Percentiles rank a stretch among this genome's conserved stretches.
Evolutionary conservation across 352 stramenopile species (phyloP).

Genomic region (Globisporangium spinosum): DNA sequence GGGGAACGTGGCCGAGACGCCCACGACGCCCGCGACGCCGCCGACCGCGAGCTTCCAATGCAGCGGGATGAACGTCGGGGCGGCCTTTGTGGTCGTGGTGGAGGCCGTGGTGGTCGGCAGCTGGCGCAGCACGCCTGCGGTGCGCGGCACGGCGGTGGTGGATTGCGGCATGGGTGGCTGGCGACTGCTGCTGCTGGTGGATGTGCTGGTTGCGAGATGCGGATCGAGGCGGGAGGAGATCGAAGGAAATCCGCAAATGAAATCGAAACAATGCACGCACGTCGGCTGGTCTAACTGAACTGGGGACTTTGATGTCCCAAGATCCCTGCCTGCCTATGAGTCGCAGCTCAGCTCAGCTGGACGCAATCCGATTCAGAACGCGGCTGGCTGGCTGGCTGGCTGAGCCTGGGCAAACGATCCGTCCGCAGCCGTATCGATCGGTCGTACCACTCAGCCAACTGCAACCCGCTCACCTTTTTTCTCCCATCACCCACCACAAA

Average conservation of each 20-base stretch:
- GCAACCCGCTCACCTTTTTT: neutral
- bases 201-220: neutral
- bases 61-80: slow-evolving; percentile 54
- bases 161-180: slow-evolving; percentile 3
- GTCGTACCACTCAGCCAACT: slow-evolving; percentile 3
- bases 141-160: slow-evolving; percentile 9
- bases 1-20: slow-evolving; percentile 84
- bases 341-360: too few species aligned
- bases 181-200: neutral
- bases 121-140: slow-evolving; percentile 17
- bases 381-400: neutral
- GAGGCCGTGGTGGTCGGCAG: slow-evolving; percentile 17
- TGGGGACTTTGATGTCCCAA: neutral
- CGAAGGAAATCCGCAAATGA: slow-evolving; percentile 10
- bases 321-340: neutral
- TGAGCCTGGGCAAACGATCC: slow-evolving; percentile 2
- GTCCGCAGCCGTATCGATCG: neutral
- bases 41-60: slow-evolving; percentile 83
- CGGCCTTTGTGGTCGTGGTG: slow-evolving; percentile 6
- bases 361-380: neutral
- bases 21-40: slow-evolving; percentile 81
- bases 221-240: neutral
- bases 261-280: neutral
- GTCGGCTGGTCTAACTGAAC: neutral
- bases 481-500: neutral